A percentile compares a stretch with the other conserved stretches of the same genome.
Evolutionary conservation across 148 eudicot genomes (phyloP).

Genomic region (Fallopia convolvulus): DNA sequence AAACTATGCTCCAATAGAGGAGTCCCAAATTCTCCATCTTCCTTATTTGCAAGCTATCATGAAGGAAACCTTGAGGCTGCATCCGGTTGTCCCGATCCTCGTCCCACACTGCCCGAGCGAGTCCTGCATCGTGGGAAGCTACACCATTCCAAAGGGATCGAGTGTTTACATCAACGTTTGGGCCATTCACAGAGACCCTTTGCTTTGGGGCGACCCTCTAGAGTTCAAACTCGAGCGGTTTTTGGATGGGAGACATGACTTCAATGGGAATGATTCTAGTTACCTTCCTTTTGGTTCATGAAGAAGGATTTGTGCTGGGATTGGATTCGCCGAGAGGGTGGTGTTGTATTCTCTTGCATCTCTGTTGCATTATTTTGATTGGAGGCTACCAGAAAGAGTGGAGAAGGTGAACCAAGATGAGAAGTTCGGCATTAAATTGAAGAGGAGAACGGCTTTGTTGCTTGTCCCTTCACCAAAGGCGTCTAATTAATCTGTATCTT

Average conservation of each 20-base stretch:
- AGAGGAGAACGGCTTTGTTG: constrained; percentile 36
- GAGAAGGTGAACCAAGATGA: constrained; percentile 33
- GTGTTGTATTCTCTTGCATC: constrained; percentile 43
- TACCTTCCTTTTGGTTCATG: too few species aligned
- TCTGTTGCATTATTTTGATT: constrained; percentile 50
- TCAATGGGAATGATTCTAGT: too few species aligned
- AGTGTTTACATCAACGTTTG: too few species aligned
- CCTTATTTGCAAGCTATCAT: constrained; percentile 37
- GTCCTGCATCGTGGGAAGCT: constrained; percentile 34
- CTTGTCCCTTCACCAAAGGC: constrained; percentile 43
- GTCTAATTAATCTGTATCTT: too few species aligned
- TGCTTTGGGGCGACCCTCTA: too few species aligned
- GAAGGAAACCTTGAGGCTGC: constrained; percentile 40
- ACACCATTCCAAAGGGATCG: constrained; percentile 46
- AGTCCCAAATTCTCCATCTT: constrained; percentile 41
- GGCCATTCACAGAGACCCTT: too few species aligned
- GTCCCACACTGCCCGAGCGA: constrained; percentile 46
- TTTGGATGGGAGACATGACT: too few species aligned
- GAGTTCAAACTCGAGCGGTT: too few species aligned
- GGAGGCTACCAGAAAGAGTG: constrained; percentile 40
- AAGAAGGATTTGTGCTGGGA: constrained; percentile 61
- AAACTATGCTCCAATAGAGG: constrained; percentile 35
- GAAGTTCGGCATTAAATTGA: constrained; percentile 55
- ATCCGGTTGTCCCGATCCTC: constrained; percentile 40
- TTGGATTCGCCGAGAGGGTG: constrained; percentile 47